Conservation (phyloP, 306 rosid species). For the Citrullus colocynthis region DNA sequence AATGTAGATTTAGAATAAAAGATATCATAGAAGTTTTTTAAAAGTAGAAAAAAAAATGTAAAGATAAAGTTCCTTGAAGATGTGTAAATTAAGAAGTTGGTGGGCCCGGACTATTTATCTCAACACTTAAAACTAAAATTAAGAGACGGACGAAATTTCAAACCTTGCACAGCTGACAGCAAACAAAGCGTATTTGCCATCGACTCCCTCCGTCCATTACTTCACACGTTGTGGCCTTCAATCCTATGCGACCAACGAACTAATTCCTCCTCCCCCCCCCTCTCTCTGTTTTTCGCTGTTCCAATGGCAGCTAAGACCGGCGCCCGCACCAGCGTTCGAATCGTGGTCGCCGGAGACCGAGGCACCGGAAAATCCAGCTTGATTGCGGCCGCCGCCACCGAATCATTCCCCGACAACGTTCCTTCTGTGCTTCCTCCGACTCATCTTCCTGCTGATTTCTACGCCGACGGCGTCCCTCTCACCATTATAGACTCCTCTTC, state of each 20-base stretch:
- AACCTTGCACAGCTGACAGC: background rate
- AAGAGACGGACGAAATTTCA: no score
- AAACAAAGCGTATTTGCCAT: background rate
- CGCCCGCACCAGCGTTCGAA: conserved; percentile 40
- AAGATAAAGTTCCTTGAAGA: no score
- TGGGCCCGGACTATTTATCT: no score
- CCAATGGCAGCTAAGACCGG: conserved; percentile 14
- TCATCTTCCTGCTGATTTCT: conserved; percentile 58
- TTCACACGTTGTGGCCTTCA: background rate
- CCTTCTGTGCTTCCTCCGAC: conserved; percentile 64
- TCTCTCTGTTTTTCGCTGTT: background rate
- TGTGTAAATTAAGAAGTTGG: no score
- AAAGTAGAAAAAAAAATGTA: no score
- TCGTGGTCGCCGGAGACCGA: conserved; percentile 54
- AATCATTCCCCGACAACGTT: conserved; percentile 43
- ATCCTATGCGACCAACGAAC: background rate
- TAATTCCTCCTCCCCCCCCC: background rate
- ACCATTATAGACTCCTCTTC: conserved; percentile 70
- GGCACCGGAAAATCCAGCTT: conserved; percentile 67
- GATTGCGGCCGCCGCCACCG: conserved; percentile 52
- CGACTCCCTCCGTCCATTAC: background rate
- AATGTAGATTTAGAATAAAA: no score
- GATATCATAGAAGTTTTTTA: no score
- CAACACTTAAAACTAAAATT: no score
- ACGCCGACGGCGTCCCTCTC: conserved; percentile 51